phyloP scores from a whole-genome alignment of 177 flowering plant genomes.

The Viscum album region DNA sequence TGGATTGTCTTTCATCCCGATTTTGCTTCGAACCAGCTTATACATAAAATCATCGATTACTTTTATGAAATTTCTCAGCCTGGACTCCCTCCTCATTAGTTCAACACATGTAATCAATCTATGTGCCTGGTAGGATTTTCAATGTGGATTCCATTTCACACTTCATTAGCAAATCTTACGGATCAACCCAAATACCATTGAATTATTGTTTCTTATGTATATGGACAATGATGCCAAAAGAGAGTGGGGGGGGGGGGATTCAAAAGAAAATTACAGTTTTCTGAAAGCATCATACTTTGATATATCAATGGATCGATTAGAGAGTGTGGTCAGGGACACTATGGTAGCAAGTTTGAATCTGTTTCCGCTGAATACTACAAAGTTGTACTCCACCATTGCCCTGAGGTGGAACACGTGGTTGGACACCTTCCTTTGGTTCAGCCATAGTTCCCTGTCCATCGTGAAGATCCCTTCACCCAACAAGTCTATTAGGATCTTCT shows the following conservation, averaged over 20 bases:
- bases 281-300: too few relatives aligned
- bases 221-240: too few relatives aligned
- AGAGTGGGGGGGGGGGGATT: too few relatives aligned
- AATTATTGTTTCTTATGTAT: too few relatives aligned
- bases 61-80: conserved; percentile 30
- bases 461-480: conserved; percentile 28
- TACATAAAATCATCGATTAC: conserved; percentile 42
- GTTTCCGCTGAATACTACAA: too few relatives aligned
- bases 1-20: conserved; percentile 26
- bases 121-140: conserved; percentile 65
- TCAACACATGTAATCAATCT: conserved; percentile 50
- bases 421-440: conserved; percentile 21
- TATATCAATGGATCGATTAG: too few relatives aligned
- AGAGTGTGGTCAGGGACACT: too few relatives aligned
- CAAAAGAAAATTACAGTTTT: too few relatives aligned
- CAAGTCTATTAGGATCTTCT: conserved; percentile 17
- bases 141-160: conserved; percentile 69
- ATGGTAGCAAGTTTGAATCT: too few relatives aligned
- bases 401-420: conserved; percentile 25
- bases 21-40: conserved; percentile 33
- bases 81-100: conserved; percentile 31
- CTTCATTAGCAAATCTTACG: conserved; percentile 66
- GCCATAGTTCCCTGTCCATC: conserved; percentile 31
- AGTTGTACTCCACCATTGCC: conserved; percentile 20
- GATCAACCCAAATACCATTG: too few relatives aligned